Conservation (phyloP, 495 filamentous ascomycete species). For the Talaromyces liani region DNA sequence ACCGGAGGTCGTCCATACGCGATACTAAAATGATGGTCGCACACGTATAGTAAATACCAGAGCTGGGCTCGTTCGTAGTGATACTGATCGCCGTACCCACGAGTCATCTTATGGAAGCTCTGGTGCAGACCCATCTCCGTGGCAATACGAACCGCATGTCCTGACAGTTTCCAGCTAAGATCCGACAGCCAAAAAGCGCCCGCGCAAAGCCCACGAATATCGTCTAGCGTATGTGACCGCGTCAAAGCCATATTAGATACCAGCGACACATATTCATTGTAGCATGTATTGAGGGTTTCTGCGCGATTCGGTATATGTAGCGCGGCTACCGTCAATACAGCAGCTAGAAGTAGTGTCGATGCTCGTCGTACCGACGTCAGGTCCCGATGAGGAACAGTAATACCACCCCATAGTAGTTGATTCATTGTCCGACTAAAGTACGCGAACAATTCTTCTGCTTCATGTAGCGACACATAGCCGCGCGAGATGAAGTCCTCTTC, state of each 20-base stretch:
- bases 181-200: slow-evolving; percentile 49
- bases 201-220: slow-evolving; percentile 44
- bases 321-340: slow-evolving; percentile 45
- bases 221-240: slow-evolving; percentile 41
- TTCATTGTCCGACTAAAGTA: slow-evolving; percentile 48
- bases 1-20: slow-evolving; percentile 47
- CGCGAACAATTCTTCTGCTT: slow-evolving; percentile 44
- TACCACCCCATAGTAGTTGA: slow-evolving; percentile 49
- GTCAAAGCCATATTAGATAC: slow-evolving; percentile 46
- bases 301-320: slow-evolving; percentile 45
- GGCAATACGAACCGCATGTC: slow-evolving; percentile 46
- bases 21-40: slow-evolving; percentile 50
- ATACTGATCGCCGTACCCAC: slow-evolving; percentile 40
- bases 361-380: slow-evolving; percentile 41
- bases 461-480: slow-evolving; percentile 39
- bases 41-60: slow-evolving; percentile 48
- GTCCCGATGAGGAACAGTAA: slow-evolving; percentile 44
- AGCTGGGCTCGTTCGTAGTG: slow-evolving; percentile 40
- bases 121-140: slow-evolving; percentile 46
- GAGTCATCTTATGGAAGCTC: slow-evolving; percentile 41
- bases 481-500: slow-evolving; percentile 46
- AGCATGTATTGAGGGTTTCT: slow-evolving; percentile 42
- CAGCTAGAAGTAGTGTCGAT: slow-evolving; percentile 42
- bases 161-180: slow-evolving; percentile 47
- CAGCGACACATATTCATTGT: slow-evolving; percentile 43